These are phyloP conservation scores for Fusarium sp. DNA, from an alignment of 2,329 filamentous ascomycete species.

Conservation along the genomic window DNA sequence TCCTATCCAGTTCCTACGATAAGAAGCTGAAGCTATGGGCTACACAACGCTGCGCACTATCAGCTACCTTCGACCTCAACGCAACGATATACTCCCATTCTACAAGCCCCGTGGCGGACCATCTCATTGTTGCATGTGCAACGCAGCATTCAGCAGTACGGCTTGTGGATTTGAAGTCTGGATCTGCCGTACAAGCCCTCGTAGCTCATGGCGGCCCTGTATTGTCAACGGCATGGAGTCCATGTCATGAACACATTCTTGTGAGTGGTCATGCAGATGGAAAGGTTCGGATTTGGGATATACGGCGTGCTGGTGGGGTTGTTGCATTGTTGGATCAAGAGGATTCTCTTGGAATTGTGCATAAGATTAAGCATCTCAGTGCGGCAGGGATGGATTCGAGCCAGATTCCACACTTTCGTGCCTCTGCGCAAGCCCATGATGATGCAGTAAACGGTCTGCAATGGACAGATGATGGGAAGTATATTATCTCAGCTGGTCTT, in stretches of 20 bases:
- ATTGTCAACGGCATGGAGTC: conserved; percentile 84
- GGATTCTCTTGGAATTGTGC: conserved; percentile 79
- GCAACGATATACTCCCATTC: conserved; percentile 83
- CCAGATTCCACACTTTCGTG: conserved; percentile 59
- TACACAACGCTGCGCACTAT: conserved; percentile 71
- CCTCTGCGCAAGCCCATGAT: conserved; percentile 77
- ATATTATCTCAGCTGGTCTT: conserved; percentile 85
- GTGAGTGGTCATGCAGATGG: conserved; percentile 90
- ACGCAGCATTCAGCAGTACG: conserved; percentile 89
- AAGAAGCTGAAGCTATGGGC: conserved; percentile 83
- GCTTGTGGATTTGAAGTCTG: conserved; percentile 88
- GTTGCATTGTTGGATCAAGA: conserved; percentile 87
- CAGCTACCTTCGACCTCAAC: conserved; percentile 77
- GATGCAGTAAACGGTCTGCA: conserved; percentile 87
- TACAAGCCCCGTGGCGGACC: conserved; percentile 78
- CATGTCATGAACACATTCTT: conserved; percentile 82
- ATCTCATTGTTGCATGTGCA: conserved; percentile 88
- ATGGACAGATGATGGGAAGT: conserved; percentile 85
- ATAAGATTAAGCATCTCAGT: conserved; percentile 55
- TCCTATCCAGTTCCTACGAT: conserved; percentile 84
- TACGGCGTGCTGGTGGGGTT: conserved; percentile 82
- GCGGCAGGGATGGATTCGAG: conserved; percentile 52
- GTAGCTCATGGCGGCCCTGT: conserved; percentile 78
- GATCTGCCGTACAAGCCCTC: conserved; percentile 78
- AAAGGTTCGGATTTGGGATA: conserved; percentile 87